Conservation (phyloP, 495 filamentous ascomycete species). For the Hapsidospora chrysogenum region DNA sequence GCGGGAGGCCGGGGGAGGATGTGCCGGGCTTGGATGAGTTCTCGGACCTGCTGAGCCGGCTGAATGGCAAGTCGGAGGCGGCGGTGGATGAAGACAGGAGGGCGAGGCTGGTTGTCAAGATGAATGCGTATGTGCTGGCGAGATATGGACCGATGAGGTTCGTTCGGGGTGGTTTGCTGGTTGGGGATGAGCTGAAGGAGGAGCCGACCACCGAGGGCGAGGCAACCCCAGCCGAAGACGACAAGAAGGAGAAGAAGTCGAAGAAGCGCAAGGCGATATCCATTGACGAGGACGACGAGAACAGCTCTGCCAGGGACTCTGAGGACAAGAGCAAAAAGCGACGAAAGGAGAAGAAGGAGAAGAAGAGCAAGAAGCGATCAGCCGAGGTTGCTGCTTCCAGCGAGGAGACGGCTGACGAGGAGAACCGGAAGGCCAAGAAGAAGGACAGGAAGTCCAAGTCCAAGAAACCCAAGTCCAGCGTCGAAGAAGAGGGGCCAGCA, state of each 20-base stretch:
- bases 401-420: no score
- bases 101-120: constrained; percentile 41
- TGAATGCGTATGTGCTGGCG: constrained; percentile 46
- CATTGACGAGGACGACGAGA: constrained; percentile 9
- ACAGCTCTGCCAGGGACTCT: constrained; percentile 1
- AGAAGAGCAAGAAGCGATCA: no score
- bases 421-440: neutral
- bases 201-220: no score
- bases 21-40: constrained; percentile 72
- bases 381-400: no score
- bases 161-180: constrained; percentile 62
- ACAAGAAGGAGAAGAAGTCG: constrained; percentile 7
- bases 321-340: constrained; percentile 1
- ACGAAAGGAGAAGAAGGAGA: constrained; percentile 4
- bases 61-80: constrained; percentile 72
- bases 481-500: neutral
- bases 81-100: constrained; percentile 48
- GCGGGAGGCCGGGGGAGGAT: constrained; percentile 47
- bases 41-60: constrained; percentile 63
- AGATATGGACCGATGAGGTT: constrained; percentile 65
- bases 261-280: constrained; percentile 16
- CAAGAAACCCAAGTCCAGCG: neutral
- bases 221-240: no score
- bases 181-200: constrained; percentile 42
- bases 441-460: constrained; percentile 2